A percentile compares a stretch with the other conserved stretches of the same genome.
Evolutionary conservation across 805 yeast genomes (phyloP).

Genomic region (Candida fluviatilis): DNA sequence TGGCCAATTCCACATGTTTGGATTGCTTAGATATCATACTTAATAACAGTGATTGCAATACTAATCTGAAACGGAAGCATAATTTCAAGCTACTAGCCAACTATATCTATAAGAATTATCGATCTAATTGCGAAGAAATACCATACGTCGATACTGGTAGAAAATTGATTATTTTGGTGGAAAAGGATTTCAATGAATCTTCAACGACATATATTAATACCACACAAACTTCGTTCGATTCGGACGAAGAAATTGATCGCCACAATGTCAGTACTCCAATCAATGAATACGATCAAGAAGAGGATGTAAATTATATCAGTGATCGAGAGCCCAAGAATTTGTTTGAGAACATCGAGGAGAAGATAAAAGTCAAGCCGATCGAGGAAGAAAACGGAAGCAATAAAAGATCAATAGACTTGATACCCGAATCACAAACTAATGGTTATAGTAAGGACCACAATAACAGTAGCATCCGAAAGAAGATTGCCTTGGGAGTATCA

Average conservation of each 20-base stretch:
- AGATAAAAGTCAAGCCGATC: not conserved
- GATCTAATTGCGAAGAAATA: constrained; percentile 14
- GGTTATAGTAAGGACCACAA: not conserved
- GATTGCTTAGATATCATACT: constrained; percentile 54
- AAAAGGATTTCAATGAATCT: constrained; percentile 10
- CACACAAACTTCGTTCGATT: constrained; percentile 9
- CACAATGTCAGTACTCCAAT: constrained; percentile 27
- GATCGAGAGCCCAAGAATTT: constrained; percentile 1
- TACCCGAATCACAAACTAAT: not conserved
- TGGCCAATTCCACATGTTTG: constrained; percentile 71
- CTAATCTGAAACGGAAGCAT: constrained; percentile 10
- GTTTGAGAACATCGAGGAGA: constrained; percentile 1
- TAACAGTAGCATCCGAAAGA: not conserved
- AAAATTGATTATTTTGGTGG: constrained; percentile 21
- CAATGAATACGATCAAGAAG: constrained; percentile 7
- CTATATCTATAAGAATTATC: constrained; percentile 29
- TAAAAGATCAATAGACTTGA: constrained; percentile 1
- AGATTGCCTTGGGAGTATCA: not conserved
- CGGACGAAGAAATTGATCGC: constrained; percentile 16
- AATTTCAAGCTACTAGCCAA: constrained; percentile 27
- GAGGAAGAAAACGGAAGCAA: not conserved
- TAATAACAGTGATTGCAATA: constrained; percentile 19
- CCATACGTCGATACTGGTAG: constrained; percentile 27
- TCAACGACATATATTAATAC: not conserved
- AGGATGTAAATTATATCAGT: not conserved